Base-by-base conservation (phyloP, 1,284 basidiomycete species). In the Baeospora myosura region DNA sequence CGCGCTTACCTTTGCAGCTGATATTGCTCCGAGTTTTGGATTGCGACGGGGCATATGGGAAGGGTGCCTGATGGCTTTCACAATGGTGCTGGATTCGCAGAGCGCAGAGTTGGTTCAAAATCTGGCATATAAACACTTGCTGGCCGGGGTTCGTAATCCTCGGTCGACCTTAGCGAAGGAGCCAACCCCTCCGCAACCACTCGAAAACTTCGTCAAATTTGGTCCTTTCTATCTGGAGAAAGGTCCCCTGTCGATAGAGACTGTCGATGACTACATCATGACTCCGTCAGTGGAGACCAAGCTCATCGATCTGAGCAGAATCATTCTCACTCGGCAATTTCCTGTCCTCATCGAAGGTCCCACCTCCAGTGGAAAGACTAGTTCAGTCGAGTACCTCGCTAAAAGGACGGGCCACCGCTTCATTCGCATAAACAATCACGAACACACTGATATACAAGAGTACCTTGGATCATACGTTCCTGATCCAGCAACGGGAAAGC, bases 341-440 rank as follows among this genome's bases (percentile, higher is more conserved):
- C 96, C 96, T 4, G 88, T 99, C 6, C 74, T 99, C 14, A 96
- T 99, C 49, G 96, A 98, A 66, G 96, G 96, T 2, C 96, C 96
- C 0, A 99, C 96, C 0, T 98, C 95, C 1, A 90, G 88, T 41
- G 96, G 96, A 30, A 98, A 98, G 68, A 99, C 96, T 1, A 95
- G 90, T 57, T 89, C 96, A 0, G 83, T 98, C 44, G 94, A 98
- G 65, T 98, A 96, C 61, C 78, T 99, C 17, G 95, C 96, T 2
- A 79, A 79, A 46, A 76, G 88, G 45, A 98, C 95, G 0, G 95
- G 96, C 0, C 96, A 99, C 66, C 78, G 79, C 22, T 98, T 98
- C 59, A 84, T 99, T 21, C 88, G 96, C 26, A 98, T 98, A 75
- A 98, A 99, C 68, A 98, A 99, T 56, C 96, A 99, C 66, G 96